Evolutionary conservation across 2,329 filamentous ascomycete species (phyloP), one percentile per base, ranked within the genome.

Genomic region (Metarhizium album): DNA sequence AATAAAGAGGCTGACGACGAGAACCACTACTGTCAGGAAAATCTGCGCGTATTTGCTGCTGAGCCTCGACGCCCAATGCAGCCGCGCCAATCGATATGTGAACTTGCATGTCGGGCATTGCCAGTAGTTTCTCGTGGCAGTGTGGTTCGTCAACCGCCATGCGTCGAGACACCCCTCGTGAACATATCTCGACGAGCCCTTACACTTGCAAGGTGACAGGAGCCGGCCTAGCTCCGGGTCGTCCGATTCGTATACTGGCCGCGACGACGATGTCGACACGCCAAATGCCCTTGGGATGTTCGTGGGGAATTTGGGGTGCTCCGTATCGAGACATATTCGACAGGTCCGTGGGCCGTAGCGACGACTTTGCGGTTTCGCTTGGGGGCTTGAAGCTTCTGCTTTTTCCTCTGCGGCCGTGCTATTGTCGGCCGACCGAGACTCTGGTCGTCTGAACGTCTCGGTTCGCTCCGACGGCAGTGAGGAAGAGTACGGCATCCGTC

Each of bases 131-230:
- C 86, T 78, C 31, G 72, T 75, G 61, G 67, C 68, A 27, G 67
- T 62, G 0, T 87, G 85, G 62, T 89, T 82, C 42, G 87, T 78
- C 55, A 84, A 77, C 58, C 93, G 81, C 89, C 90, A 97, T 11
- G 80, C 75, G 60, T 86, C 81, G 46, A 98, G 74, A 63, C 93
- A 98, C 29, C 83, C 86, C 67, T 96, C 89, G 66, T 98, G 93
- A 23, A 97, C 90, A 68, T 95, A 96, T 70, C 87, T 87, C 59
- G 91, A 87, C 38, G 87, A 88, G 48, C 93, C 93, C 70, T 88
- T 94, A 76, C 93, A 98, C 69, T 84, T 83, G 74, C 93, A 98
- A 35, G 93, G 93, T 49, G 86, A 86, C 59, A 97, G 79, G 27
- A 98, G 74, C 47, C 89, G 83, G 38, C 88, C 88, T 29, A 85